Evolutionary conservation across 164 flowering plant genomes (phyloP).

Genomic region (Akebia trifoliata): DNA sequence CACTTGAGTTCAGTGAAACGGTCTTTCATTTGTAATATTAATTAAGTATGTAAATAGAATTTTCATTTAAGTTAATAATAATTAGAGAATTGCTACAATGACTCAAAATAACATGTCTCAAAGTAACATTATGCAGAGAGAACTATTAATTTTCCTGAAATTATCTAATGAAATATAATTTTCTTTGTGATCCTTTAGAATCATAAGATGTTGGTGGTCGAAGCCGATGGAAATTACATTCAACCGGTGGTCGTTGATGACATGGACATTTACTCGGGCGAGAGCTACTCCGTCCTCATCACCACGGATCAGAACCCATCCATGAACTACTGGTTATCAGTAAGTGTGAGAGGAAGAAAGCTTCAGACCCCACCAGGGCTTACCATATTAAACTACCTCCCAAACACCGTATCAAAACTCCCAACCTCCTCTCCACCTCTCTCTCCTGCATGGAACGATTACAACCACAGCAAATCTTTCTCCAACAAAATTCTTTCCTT

Average conservation of each 20-base stretch:
- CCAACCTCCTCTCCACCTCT: conserved; percentile 56
- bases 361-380: conserved; percentile 71
- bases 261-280: conserved; percentile 84
- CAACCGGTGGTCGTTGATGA: conserved; percentile 52
- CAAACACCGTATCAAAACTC: conserved; percentile 38
- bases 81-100: no score
- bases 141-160: no score
- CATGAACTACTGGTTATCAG: conserved; percentile 67
- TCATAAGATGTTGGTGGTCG: conserved; percentile 81
- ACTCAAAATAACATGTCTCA: no score
- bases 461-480: conserved; percentile 49
- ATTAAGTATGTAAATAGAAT: no score
- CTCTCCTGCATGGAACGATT: conserved; percentile 73
- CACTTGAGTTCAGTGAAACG: no score
- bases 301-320: conserved; percentile 61
- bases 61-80: no score
- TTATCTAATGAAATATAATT: no score
- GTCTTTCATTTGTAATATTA: no score
- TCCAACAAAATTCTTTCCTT: conserved; percentile 36
- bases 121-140: no score
- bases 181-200: no score
- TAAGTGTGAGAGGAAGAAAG: conserved; percentile 53
- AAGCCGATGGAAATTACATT: conserved; percentile 92
- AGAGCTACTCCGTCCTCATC: conserved; percentile 77
- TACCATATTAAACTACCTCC: conserved; percentile 61